A percentile compares a stretch with the other conserved stretches of the same genome.
These are phyloP conservation scores for Hortaea sp. DNA, from an alignment of 2,329 filamentous ascomycete species.

Conservation along the genomic window DNA sequence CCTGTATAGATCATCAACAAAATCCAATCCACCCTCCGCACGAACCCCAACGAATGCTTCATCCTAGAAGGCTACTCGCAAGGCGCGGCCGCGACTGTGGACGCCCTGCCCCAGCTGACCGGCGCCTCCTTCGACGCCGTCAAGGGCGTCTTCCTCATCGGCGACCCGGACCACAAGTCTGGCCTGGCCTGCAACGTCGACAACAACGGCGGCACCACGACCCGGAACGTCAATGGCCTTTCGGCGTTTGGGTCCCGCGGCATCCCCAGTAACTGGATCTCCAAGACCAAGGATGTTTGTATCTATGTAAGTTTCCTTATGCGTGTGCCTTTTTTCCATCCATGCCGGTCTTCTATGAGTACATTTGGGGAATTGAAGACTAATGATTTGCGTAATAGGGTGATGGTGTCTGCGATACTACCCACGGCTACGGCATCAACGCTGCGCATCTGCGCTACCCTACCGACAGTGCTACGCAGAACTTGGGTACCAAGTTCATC, in stretches of 20 bases:
- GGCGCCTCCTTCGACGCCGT: constrained; percentile 25
- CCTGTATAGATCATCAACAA: constrained; percentile 23
- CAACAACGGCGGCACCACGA: constrained; percentile 24
- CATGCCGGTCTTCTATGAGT: not conserved
- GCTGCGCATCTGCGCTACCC: constrained; percentile 22
- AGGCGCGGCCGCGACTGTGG: constrained; percentile 27
- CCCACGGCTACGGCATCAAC: constrained; percentile 24
- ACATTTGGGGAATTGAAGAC: not conserved
- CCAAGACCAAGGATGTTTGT: constrained; percentile 29
- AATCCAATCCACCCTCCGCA: constrained; percentile 17
- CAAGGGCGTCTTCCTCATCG: constrained; percentile 28
- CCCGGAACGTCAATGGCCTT: constrained; percentile 22
- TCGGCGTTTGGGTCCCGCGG: constrained; percentile 5
- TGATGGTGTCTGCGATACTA: constrained; percentile 29
- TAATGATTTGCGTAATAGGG: constrained; percentile 11
- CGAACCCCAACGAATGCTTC: constrained; percentile 24
- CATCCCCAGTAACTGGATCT: constrained; percentile 24
- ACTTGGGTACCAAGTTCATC: constrained; percentile 20
- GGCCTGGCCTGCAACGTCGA: constrained; percentile 28
- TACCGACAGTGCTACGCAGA: constrained; percentile 19
- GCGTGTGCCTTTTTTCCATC: constrained; percentile 7
- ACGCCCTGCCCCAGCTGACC: constrained; percentile 24
- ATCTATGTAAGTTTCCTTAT: constrained; percentile 14
- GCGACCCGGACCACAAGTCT: constrained; percentile 24
- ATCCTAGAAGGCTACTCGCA: constrained; percentile 30